A percentile compares a stretch with the other conserved stretches of the same genome.
Evolutionary conservation across 768 basidiomycete species (phyloP).

Genomic region (Agaricus subrufescens): DNA sequence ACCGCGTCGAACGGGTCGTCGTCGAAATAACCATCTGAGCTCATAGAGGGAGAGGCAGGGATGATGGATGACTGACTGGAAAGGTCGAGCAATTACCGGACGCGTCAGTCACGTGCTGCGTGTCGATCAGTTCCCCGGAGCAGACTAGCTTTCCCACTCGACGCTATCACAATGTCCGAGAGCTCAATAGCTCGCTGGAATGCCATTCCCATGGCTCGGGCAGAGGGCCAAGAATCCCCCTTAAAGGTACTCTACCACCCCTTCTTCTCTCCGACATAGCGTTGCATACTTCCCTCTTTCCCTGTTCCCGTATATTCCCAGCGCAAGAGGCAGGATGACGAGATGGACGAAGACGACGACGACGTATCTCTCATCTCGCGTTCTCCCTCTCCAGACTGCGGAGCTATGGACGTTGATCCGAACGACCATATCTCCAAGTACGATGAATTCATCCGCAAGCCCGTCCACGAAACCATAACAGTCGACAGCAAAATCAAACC

Average conservation of each 20-base stretch:
- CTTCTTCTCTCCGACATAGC: slow-evolving; percentile 35
- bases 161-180: slow-evolving; percentile 48
- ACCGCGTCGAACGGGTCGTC: slow-evolving; percentile 57
- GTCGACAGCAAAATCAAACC: slow-evolving; percentile 78
- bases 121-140: neutral
- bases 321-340: slow-evolving; percentile 59
- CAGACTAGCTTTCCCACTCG: neutral
- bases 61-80: neutral
- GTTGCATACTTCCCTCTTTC: slow-evolving; percentile 46
- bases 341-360: slow-evolving; percentile 58
- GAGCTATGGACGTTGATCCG: slow-evolving; percentile 47
- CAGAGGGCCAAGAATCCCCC: slow-evolving; percentile 17
- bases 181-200: slow-evolving; percentile 69
- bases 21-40: slow-evolving; percentile 73
- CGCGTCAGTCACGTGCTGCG: slow-evolving; percentile 25
- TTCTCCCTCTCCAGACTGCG: slow-evolving; percentile 61
- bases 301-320: slow-evolving; percentile 42
- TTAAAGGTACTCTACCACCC: slow-evolving; percentile 70
- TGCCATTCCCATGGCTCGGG: slow-evolving; percentile 47
- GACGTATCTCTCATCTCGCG: slow-evolving; percentile 71
- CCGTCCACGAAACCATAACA: slow-evolving; percentile 64
- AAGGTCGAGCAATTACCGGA: neutral
- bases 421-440: slow-evolving; percentile 46
- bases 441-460: slow-evolving; percentile 54
- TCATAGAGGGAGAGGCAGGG: slow-evolving; percentile 41